These are phyloP conservation scores for Microbotryomycetes sp. DNA, from an alignment of 1,284 basidiomycete species.

Conservation along the genomic window DNA sequence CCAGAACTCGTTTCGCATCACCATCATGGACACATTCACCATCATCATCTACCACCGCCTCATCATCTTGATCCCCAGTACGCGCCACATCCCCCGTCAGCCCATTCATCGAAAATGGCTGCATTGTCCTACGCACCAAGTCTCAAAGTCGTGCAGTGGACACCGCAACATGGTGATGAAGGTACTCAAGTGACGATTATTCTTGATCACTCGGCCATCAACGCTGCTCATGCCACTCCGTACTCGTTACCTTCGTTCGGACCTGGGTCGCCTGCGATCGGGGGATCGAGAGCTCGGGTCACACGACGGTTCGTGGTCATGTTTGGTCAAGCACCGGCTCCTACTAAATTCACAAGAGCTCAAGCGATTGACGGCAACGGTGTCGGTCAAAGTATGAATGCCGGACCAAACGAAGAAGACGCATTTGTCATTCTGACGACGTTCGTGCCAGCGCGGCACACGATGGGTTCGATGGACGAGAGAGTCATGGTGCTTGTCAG, in stretches of 20 bases:
- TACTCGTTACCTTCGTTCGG: slow-evolving; percentile 10
- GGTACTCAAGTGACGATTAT: slow-evolving; percentile 31
- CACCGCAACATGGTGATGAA: slow-evolving; percentile 27
- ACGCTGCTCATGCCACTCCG: slow-evolving; percentile 4
- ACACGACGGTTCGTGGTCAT: slow-evolving; percentile 24
- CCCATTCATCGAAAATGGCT: background rate
- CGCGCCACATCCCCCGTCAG: too few relatives aligned
- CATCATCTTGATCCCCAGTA: too few relatives aligned
- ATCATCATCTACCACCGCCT: too few relatives aligned
- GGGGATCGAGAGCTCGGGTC: background rate
- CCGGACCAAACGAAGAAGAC: slow-evolving; percentile 23
- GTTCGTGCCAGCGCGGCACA: slow-evolving; percentile 16
- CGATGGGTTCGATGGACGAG: slow-evolving; percentile 23
- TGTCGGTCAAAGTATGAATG: slow-evolving; percentile 29
- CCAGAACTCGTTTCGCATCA: background rate
- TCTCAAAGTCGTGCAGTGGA: slow-evolving; percentile 31
- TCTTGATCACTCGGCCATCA: slow-evolving; percentile 21
- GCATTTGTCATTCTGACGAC: slow-evolving; percentile 31
- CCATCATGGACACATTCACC: too few relatives aligned
- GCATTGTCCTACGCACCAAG: slow-evolving; percentile 3
- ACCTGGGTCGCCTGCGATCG: slow-evolving; percentile 11
- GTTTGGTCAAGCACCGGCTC: slow-evolving; percentile 17
- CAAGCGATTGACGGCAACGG: slow-evolving; percentile 30
- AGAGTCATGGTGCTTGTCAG: slow-evolving; percentile 19
- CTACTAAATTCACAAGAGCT: slow-evolving; percentile 24